phyloP scores from a whole-genome alignment of 371 early-diverging fungal genomes.

The Mortierella sp. region DNA sequence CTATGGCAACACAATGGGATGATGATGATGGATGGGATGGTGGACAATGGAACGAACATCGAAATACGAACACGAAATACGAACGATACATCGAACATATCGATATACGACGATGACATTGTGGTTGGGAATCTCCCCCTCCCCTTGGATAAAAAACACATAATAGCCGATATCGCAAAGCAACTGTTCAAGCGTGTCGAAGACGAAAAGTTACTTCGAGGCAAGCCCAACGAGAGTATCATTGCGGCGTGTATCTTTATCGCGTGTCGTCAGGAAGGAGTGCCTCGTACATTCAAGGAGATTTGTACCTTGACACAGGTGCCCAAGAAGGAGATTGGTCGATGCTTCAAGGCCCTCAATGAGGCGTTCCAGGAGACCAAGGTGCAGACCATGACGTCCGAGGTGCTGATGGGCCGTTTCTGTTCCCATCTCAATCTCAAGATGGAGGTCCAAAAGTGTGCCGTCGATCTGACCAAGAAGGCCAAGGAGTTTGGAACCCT shows the following conservation, averaged over 20 bases:
- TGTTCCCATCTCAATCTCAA: slow-evolving; percentile 82
- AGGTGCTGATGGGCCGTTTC: slow-evolving; percentile 89
- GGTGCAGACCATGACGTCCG: slow-evolving; percentile 75
- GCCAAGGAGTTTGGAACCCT: slow-evolving; percentile 84
- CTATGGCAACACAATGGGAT: too few relatives aligned
- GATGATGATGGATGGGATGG: too few relatives aligned
- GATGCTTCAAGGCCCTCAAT: slow-evolving; percentile 85
- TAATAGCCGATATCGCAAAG: slow-evolving; percentile 93
- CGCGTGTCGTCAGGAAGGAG: slow-evolving; percentile 94
- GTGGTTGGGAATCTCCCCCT: too few relatives aligned
- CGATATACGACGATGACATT: too few relatives aligned
- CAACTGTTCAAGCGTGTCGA: slow-evolving; percentile 92
- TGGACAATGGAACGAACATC: too few relatives aligned
- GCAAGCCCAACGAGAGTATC: slow-evolving; percentile 92
- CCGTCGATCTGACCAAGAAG: slow-evolving; percentile 75
- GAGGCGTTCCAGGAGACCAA: slow-evolving; percentile 69
- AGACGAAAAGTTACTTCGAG: slow-evolving; percentile 89
- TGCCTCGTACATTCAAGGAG: slow-evolving; percentile 98
- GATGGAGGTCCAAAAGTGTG: slow-evolving; percentile 78
- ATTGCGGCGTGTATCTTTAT: slow-evolving; percentile 98
- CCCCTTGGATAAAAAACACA: too few relatives aligned
- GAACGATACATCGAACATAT: too few relatives aligned
- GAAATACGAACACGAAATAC: too few relatives aligned
- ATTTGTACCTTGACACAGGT: slow-evolving; percentile 95
- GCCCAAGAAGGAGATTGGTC: slow-evolving; percentile 91